phyloP scores from a whole-genome alignment of 2,329 filamentous ascomycete genomes.

The Fusarium oxysporum region DNA sequence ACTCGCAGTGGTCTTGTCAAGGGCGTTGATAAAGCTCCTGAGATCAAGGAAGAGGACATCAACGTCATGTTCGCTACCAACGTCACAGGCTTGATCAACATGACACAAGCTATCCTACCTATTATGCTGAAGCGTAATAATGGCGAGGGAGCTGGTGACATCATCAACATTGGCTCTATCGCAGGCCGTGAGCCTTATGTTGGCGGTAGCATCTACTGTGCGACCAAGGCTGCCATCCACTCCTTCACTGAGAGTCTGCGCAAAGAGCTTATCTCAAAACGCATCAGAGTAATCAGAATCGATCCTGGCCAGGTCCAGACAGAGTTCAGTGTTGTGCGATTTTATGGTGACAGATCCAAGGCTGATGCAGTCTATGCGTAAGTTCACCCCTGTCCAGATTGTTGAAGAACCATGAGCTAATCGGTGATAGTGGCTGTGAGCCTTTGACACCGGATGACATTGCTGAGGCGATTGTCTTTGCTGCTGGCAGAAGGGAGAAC shows the following conservation, averaged over 20 bases:
- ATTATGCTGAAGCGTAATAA: slow-evolving; percentile 81
- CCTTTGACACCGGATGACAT: slow-evolving; percentile 91
- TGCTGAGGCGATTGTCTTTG: slow-evolving; percentile 89
- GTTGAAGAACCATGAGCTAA: slow-evolving; percentile 3
- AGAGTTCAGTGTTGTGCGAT: slow-evolving; percentile 91
- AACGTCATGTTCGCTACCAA: slow-evolving; percentile 92
- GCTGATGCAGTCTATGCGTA: slow-evolving; percentile 90
- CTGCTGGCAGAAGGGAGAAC: slow-evolving; percentile 85
- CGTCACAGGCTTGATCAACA: slow-evolving; percentile 92
- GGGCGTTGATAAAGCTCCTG: slow-evolving; percentile 85
- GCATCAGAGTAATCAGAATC: slow-evolving; percentile 85
- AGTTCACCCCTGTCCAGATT: slow-evolving; percentile 46
- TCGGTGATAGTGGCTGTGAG: slow-evolving; percentile 70
- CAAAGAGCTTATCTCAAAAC: slow-evolving; percentile 82
- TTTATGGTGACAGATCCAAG: slow-evolving; percentile 87
- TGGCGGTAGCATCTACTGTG: slow-evolving; percentile 91
- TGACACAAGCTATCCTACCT: slow-evolving; percentile 90
- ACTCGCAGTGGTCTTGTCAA: slow-evolving; percentile 81
- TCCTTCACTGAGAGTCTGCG: slow-evolving; percentile 85
- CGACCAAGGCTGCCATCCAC: slow-evolving; percentile 87
- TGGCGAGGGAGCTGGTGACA: slow-evolving; percentile 81
- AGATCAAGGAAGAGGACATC: slow-evolving; percentile 87
- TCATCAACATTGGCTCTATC: slow-evolving; percentile 93
- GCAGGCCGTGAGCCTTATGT: slow-evolving; percentile 89
- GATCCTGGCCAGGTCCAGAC: slow-evolving; percentile 95